These are phyloP conservation scores for Cyclostephanos tholiformis DNA, from an alignment of 108 stramenopile species.

Conservation along the genomic window DNA sequence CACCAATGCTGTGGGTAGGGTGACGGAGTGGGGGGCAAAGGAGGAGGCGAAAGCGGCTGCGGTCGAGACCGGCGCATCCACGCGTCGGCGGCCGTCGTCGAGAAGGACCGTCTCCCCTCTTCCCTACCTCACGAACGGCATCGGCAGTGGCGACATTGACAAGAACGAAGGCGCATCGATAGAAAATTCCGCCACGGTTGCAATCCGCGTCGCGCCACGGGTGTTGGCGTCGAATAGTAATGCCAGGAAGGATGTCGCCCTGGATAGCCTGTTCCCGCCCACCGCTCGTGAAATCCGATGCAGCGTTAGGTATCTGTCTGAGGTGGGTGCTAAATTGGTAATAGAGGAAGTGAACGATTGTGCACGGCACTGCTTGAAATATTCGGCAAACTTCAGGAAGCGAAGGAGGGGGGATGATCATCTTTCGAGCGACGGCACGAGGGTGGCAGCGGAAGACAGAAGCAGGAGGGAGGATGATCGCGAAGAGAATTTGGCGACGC, in stretches of 20 bases:
- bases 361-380: constrained; percentile 14
- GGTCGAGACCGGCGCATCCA: not conserved
- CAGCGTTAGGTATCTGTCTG: constrained; percentile 18
- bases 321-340: constrained; percentile 14
- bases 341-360: constrained; percentile 21
- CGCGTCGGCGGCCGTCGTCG: not conserved
- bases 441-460: too few relatives aligned
- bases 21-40: not conserved
- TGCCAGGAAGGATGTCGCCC: constrained; percentile 23
- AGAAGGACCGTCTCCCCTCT: not conserved
- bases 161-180: not conserved
- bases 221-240: constrained; percentile 16
- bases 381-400: constrained; percentile 10
- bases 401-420: not conserved
- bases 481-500: not conserved
- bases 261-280: constrained; percentile 19
- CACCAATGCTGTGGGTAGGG: not conserved
- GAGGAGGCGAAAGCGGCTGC: not conserved
- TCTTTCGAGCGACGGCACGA: not conserved
- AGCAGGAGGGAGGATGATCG: not conserved
- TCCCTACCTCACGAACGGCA: not conserved
- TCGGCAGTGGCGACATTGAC: not conserved
- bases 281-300: constrained; percentile 14
- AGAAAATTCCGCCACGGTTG: not conserved
- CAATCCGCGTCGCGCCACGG: not conserved